Evolutionary conservation across 2,329 filamentous ascomycete genomes (phyloP), one percentile per base, ranked within the genome.

Genomic region (Scytalidium sp.): DNA sequence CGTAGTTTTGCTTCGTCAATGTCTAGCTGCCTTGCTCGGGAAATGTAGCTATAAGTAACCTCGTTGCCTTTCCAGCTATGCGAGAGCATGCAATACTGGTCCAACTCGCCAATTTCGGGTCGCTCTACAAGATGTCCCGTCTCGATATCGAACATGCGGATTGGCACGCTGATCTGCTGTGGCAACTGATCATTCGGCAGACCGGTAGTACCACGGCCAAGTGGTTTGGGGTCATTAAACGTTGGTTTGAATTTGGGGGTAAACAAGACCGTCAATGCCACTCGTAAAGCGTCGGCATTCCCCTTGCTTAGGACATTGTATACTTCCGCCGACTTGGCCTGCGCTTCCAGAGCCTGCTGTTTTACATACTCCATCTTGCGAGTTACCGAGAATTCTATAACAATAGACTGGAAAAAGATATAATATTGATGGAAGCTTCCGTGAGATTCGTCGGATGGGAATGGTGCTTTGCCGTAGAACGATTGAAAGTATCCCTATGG

Each of bases 61-160:
- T 68, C 67, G 8, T 46, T 43, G 2, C 64, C 65, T 52, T 67
- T 68, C 65, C 65, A 69, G 27, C 64, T 63, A 41, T 68, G 65
- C 2, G 65, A 68, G 2, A 68, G 53, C 49, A 69, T 68, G 21
- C 64, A 66, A 47, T 68, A 69, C 32, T 67, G 64, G 19, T 62
- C 62, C 0, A 56, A 53, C 9, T 45, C 32, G 19, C 60, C 60
- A 27, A 64, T 56, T 23, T 53, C 52, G 2, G 56, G 59, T 29
- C 55, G 59, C 29, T 60, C 53, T 3, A 66, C 60, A 32, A 68
- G 49, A 29, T 65, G 62, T 10, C 55, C 57, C 2, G 66, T 68
- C 15, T 63, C 62, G 25, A 68, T 43, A 47, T 68, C 62, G 40
- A 69, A 63, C 65, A 69, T 68, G 39, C 63, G 61, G 19, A 59